Base-by-base conservation (phyloP, 345 rosid genomes). In the Eucalyptus viminalis region DNA sequence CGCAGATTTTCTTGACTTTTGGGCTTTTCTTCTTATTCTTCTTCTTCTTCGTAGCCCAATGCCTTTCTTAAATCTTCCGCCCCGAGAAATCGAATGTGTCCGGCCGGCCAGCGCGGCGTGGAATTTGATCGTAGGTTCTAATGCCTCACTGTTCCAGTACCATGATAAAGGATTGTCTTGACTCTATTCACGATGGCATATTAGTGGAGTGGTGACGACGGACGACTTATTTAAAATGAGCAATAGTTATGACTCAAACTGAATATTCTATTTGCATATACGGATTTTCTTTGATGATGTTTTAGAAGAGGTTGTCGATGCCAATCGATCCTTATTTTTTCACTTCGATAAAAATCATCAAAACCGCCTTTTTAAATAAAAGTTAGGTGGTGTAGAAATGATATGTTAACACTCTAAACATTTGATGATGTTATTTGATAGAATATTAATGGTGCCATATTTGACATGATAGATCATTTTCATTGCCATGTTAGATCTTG, bases 171-270 rank as follows among this genome's bases (percentile, higher is more conserved):
- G 72, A 65, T 65, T 65, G 9, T 14, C 72, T 17, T 1, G 9
- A 2, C 40, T n/a, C 40, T 15, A 37, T 37, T 67, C 11, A 0
- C 6, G 1, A 17, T 8, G 6, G 11, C 6, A n/a, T 6, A 16
- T 15, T 4, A 9, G 2, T 29, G 10, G 9, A 29, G 40, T 3
- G 9, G 4, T 15, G 21, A 3, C 3, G 6, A 15, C 2, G 1
- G 2, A 6, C 1, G 3, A 14, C 3, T 34, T 24, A 3, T 34
- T 17, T 6, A 9, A 34, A 69, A 34, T 69, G 12, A 67, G 40
- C 12, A 5, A 2, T 9, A 2, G 2, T 34, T 2, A 17, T 69
- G 2, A 13, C 3, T 67, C 22, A 8, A n/a, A 67, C 1, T 2
- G 4, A 67, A 67, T 1, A 31, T 31, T 67, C 1, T 5, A 8